phyloP scores from a whole-genome alignment of 495 filamentous ascomycete species.

The Rostrohypoxylon terebratum region DNA sequence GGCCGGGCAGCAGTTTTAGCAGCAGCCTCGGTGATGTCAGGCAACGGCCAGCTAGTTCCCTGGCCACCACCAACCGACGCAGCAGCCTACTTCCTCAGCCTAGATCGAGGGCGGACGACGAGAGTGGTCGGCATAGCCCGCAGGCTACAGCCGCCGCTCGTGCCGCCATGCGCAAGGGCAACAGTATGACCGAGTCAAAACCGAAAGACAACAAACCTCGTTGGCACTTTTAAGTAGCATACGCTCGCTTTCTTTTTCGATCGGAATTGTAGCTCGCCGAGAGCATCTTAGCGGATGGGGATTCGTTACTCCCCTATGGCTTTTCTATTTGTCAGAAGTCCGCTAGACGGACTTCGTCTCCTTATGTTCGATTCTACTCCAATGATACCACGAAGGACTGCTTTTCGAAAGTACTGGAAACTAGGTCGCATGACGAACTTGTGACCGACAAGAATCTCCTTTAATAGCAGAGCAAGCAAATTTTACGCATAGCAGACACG shows the following conservation, averaged over 20 bases:
- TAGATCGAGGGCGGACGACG: slow-evolving; percentile 40
- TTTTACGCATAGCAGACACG: slow-evolving; percentile 11
- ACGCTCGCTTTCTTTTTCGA: slow-evolving; percentile 7
- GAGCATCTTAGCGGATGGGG: slow-evolving; percentile 16
- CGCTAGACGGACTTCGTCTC: slow-evolving; percentile 34
- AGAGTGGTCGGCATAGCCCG: slow-evolving; percentile 54
- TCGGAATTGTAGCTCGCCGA: not conserved
- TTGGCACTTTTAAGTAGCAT: slow-evolving; percentile 37
- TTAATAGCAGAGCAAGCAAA: slow-evolving; percentile 6
- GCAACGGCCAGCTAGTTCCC: slow-evolving; percentile 61
- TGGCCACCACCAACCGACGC: slow-evolving; percentile 58
- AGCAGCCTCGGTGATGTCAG: slow-evolving; percentile 39
- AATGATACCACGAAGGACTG: slow-evolving; percentile 36
- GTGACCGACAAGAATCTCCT: slow-evolving; percentile 14
- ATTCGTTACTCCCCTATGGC: slow-evolving; percentile 12
- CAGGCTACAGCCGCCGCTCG: slow-evolving; percentile 56
- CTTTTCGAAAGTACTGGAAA: slow-evolving; percentile 17
- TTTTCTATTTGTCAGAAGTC: slow-evolving; percentile 32
- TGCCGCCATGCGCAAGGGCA: slow-evolving; percentile 52
- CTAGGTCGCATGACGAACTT: slow-evolving; percentile 20
- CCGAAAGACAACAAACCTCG: slow-evolving; percentile 40
- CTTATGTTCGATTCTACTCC: slow-evolving; percentile 35
- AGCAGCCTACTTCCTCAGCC: slow-evolving; percentile 65
- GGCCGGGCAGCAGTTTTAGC: slow-evolving; percentile 39
- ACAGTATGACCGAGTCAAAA: slow-evolving; percentile 36